Base-by-base conservation (phyloP, 2,329 filamentous ascomycete species). In the Trichoderma lentiforme region DNA sequence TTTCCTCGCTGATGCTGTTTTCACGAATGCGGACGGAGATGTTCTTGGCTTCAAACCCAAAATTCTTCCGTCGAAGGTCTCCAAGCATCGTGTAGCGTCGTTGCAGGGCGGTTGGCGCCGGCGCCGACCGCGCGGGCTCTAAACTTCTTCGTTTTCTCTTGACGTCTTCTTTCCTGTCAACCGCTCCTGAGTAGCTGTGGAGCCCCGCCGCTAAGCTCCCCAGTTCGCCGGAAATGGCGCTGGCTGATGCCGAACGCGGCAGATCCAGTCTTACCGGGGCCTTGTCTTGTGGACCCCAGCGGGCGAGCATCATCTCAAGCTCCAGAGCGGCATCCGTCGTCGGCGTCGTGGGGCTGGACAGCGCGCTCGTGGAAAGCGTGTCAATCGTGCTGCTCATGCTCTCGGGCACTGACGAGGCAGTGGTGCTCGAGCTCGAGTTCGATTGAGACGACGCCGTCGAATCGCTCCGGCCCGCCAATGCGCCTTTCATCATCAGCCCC, bases 271-370 rank as follows among this genome's bases (percentile, higher is more conserved):
- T 53, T 4, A 69, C 39, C 34, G 65, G 15, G 64, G 26, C 32
- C 78, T 73, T 73, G 15, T 80, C 77, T 6, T 79, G 77, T 18
- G 76, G 75, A 47, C 78, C 78, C 72, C 79, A 77, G 8, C 77
- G 77, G 2, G 77, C 73, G 2, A 75, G 74, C 43, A 78, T 77
- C 6, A 71, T 57, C 9, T 72, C 57, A 1, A 74, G 74, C 6
- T 78, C 77, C 12, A 74, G 36, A 1, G 75, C 73, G 9, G 74
- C 60, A 12, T 72, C 71, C 4, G 67, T 39, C 3, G 69, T 60
- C 3, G 76, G 72, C 9, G 74, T 72, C 11, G 73, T 72, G 7
- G 76, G 75, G 3, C 71, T 77, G 4, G 77, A 76, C 3, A 78
- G 74, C 8, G 74, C 75, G 5, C 78, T 75, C 7, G 80, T 77